phyloP scores from a whole-genome alignment of 2,329 filamentous ascomycete species.

The Xylaria arbuscula region DNA sequence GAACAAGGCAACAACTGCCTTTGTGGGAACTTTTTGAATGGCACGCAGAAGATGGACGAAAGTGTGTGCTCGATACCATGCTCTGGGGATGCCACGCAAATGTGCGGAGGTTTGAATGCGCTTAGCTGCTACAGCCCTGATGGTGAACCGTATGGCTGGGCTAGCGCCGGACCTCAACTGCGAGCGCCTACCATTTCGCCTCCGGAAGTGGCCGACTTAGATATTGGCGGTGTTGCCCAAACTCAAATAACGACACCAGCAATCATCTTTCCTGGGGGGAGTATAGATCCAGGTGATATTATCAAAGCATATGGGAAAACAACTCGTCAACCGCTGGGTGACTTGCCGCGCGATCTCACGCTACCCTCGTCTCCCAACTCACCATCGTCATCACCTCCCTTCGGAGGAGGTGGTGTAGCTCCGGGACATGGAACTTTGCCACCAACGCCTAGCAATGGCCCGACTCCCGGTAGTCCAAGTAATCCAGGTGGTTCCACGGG shows the following conservation, averaged over 20 bases:
- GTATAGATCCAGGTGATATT: slow-evolving; percentile 37
- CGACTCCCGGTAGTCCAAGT: slow-evolving; percentile 11
- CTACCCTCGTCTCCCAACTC: slow-evolving; percentile 24
- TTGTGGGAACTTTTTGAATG: slow-evolving; percentile 57
- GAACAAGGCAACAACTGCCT: slow-evolving; percentile 62
- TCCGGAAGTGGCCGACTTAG: slow-evolving; percentile 43
- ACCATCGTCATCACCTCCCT: slow-evolving; percentile 30
- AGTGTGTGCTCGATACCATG: slow-evolving; percentile 61
- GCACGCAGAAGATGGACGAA: slow-evolving; percentile 57
- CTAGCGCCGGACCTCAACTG: slow-evolving; percentile 47
- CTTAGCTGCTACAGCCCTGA: slow-evolving; percentile 59
- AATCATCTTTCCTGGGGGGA: slow-evolving; percentile 42
- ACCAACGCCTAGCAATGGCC: slow-evolving; percentile 22
- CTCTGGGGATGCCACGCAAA: slow-evolving; percentile 59
- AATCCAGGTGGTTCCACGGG: slow-evolving; percentile 13
- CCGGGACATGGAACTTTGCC: slow-evolving; percentile 33
- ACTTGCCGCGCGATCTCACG: slow-evolving; percentile 41
- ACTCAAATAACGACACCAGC: slow-evolving; percentile 43
- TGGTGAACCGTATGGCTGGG: slow-evolving; percentile 51
- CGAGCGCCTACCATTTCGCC: slow-evolving; percentile 41
- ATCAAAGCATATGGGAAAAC: slow-evolving; percentile 42
- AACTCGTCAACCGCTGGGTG: slow-evolving; percentile 43
- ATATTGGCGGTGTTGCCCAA: slow-evolving; percentile 45
- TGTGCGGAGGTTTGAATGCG: slow-evolving; percentile 62
- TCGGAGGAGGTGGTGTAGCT: slow-evolving; percentile 25